Evolutionary conservation across 2,329 filamentous ascomycete genomes (phyloP).

Genomic region (Colletotrichum sp.): DNA sequence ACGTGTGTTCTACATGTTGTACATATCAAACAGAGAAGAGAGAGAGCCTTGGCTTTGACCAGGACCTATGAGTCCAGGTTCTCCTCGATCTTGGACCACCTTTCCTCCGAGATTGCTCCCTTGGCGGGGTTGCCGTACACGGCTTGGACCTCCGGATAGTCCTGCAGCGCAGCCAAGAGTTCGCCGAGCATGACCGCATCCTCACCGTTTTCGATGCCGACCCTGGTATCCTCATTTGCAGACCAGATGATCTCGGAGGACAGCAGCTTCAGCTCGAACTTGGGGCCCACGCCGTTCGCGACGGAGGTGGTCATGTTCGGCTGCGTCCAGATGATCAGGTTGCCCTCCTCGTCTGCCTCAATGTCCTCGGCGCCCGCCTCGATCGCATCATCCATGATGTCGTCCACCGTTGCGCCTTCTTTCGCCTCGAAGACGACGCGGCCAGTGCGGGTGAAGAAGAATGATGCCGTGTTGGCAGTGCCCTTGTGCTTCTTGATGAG

Average conservation of each 20-base stretch:
- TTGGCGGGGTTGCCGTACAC: conserved; percentile 75
- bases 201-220: conserved; percentile 63
- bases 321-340: conserved; percentile 22
- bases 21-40: background rate
- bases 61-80: conserved; percentile 39
- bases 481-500: conserved; percentile 77
- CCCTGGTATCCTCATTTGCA: conserved; percentile 79
- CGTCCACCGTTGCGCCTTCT: conserved; percentile 61
- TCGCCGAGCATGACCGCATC: conserved; percentile 61
- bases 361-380: conserved; percentile 84
- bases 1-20: conserved; percentile 12
- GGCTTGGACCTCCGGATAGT: conserved; percentile 76
- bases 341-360: conserved; percentile 38
- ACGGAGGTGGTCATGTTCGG: conserved; percentile 22
- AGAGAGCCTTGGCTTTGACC: background rate
- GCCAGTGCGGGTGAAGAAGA: conserved; percentile 85
- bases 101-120: conserved; percentile 55
- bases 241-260: conserved; percentile 85
- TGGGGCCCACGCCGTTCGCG: conserved; percentile 26
- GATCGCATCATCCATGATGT: conserved; percentile 81
- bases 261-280: conserved; percentile 70
- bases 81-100: conserved; percentile 59
- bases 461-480: conserved; percentile 69
- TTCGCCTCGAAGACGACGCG: conserved; percentile 70
- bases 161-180: conserved; percentile 65